A percentile compares a stretch with the other conserved stretches of the same genome.
Conservation (phyloP, 768 basidiomycete species). For the Pulveroboletus sp. region DNA sequence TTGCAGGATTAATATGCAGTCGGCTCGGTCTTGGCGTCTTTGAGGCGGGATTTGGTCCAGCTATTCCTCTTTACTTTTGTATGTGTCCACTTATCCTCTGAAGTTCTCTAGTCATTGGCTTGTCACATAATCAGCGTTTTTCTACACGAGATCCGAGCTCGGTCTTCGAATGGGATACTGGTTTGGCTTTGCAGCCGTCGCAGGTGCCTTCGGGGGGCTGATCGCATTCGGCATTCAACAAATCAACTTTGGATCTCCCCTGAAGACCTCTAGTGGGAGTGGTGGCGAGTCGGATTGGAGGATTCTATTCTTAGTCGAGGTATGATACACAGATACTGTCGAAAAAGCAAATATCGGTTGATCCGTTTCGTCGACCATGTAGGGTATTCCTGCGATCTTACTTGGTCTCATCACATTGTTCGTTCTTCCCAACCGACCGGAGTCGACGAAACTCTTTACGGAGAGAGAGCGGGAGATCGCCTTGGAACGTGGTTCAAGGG, state of each 20-base stretch:
- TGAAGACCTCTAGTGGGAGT: slow-evolving; percentile 20
- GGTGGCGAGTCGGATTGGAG: slow-evolving; percentile 33
- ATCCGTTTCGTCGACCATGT: background rate
- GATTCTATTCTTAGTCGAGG: slow-evolving; percentile 68
- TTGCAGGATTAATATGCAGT: slow-evolving; percentile 51
- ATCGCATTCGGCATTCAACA: slow-evolving; percentile 78
- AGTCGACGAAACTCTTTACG: slow-evolving; percentile 57
- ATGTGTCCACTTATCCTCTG: slow-evolving; percentile 19
- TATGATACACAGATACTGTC: slow-evolving; percentile 14
- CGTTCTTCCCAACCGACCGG: slow-evolving; percentile 66
- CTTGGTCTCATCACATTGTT: slow-evolving; percentile 55
- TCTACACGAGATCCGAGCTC: slow-evolving; percentile 71
- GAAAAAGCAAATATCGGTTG: background rate
- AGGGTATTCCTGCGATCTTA: slow-evolving; percentile 66
- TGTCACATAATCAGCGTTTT: slow-evolving; percentile 49
- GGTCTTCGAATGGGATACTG: slow-evolving; percentile 76
- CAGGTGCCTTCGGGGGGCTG: slow-evolving; percentile 82
- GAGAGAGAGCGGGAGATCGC: slow-evolving; percentile 54
- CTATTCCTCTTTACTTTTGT: slow-evolving; percentile 77
- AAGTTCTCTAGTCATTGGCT: no score
- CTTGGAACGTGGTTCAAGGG: slow-evolving; percentile 61
- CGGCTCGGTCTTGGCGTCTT: slow-evolving; percentile 69
- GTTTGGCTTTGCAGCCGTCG: slow-evolving; percentile 81
- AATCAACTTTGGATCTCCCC: slow-evolving; percentile 40
- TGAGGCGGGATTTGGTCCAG: slow-evolving; percentile 75